These are phyloP conservation scores for Pichia sp. DNA, from an alignment of 1,139 yeast genomes.

Conservation along the genomic window DNA sequence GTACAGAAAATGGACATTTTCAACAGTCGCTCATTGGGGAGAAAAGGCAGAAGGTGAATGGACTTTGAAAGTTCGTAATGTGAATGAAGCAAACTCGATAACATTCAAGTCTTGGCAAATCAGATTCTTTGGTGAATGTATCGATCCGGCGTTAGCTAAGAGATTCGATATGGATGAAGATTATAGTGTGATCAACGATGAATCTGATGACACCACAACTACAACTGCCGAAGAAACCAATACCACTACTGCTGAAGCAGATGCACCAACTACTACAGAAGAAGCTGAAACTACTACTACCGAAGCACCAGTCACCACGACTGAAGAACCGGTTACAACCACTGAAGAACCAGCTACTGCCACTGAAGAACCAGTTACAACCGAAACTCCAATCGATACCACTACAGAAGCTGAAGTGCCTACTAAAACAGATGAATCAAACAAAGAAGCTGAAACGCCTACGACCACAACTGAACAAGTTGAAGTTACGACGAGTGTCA, in stretches of 20 bases:
- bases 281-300: neutral
- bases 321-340: neutral
- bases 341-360: neutral
- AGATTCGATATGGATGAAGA: conserved; percentile 43
- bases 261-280: neutral
- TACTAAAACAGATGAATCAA: neutral
- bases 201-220: neutral
- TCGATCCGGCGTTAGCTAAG: conserved; percentile 59
- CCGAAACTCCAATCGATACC: neutral
- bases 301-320: neutral
- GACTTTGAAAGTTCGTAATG: conserved; percentile 63
- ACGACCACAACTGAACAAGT: neutral
- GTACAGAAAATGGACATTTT: conserved; percentile 83
- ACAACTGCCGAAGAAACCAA: neutral
- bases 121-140: conserved; percentile 77
- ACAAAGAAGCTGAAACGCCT: neutral
- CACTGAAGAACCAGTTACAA: neutral
- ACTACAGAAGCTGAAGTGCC: neutral
- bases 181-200: conserved; percentile 39
- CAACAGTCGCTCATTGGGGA: conserved; percentile 99
- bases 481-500: neutral
- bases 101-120: conserved; percentile 70
- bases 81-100: conserved; percentile 39
- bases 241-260: neutral
- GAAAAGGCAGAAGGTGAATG: conserved; percentile 82